Conservation (phyloP, 2,329 filamentous ascomycete species). For the Aspergillus bombycis region DNA sequence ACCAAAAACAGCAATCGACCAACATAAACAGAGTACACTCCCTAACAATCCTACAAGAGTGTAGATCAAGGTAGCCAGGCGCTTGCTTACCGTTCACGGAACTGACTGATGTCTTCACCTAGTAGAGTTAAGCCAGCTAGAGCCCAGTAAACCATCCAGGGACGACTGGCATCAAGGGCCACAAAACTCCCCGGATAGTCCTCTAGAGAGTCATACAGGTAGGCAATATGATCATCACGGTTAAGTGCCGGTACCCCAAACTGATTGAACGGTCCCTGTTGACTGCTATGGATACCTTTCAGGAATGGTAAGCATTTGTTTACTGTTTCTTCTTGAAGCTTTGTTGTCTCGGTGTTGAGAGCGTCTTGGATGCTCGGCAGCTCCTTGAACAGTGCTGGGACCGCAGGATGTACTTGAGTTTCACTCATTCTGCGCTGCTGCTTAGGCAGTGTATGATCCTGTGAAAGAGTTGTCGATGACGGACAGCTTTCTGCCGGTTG, state of each 20-base stretch:
- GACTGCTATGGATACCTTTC: slow-evolving; percentile 51
- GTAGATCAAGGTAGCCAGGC: not conserved
- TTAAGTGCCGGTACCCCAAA: slow-evolving; percentile 76
- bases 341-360: slow-evolving; percentile 69
- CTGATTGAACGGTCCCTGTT: slow-evolving; percentile 62
- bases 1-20: not conserved
- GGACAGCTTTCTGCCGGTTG: slow-evolving; percentile 20
- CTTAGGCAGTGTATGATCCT: slow-evolving; percentile 12
- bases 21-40: not conserved
- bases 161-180: slow-evolving; percentile 79
- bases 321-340: slow-evolving; percentile 69
- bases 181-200: slow-evolving; percentile 72
- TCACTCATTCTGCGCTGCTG: slow-evolving; percentile 26
- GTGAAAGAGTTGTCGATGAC: slow-evolving; percentile 16
- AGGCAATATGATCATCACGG: slow-evolving; percentile 58
- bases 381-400: slow-evolving; percentile 45
- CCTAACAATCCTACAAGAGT: not conserved
- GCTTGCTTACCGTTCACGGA: slow-evolving; percentile 61
- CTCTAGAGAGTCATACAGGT: slow-evolving; percentile 53
- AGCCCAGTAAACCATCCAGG: slow-evolving; percentile 95
- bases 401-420: slow-evolving; percentile 28
- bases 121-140: slow-evolving; percentile 74
- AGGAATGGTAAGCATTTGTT: slow-evolving; percentile 71
- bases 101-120: slow-evolving; percentile 70
- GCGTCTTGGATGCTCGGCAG: slow-evolving; percentile 67